A percentile compares a stretch with the other conserved stretches of the same genome.
Conservation (phyloP, 2,329 filamentous ascomycete genomes). For the Cyphellophora attinorum region DNA sequence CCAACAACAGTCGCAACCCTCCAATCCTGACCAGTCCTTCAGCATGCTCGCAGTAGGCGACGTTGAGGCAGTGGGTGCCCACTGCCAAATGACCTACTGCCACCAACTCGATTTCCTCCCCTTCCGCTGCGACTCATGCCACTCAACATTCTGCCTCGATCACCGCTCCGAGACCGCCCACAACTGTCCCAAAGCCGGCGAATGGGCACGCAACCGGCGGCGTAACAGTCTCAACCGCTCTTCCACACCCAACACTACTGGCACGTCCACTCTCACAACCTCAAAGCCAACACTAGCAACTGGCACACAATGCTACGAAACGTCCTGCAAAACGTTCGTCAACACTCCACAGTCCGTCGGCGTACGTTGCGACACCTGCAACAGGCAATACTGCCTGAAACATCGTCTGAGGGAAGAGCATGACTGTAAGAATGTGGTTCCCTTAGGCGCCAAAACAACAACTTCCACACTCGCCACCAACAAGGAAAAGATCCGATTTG, state of each 20-base stretch:
- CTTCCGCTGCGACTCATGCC: constrained; percentile 86
- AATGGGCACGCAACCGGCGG: constrained; percentile 46
- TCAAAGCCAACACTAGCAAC: constrained; percentile 47
- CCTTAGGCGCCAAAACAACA: constrained; percentile 41
- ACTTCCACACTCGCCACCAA: constrained; percentile 11
- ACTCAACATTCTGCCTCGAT: constrained; percentile 77
- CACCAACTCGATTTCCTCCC: constrained; percentile 93
- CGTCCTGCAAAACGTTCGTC: constrained; percentile 42
- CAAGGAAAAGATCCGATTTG: constrained; percentile 57
- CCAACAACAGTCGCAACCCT: too few relatives aligned
- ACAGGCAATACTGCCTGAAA: constrained; percentile 40
- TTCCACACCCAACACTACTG: constrained; percentile 12
- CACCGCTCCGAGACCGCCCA: constrained; percentile 82
- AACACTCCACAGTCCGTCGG: constrained; percentile 41
- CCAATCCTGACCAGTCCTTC: constrained; percentile 1
- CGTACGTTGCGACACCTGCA: constrained; percentile 41
- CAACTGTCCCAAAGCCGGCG: constrained; percentile 52
- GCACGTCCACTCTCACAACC: constrained; percentile 21
- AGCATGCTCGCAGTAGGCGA: constrained; percentile 47
- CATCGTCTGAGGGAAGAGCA: constrained; percentile 58
- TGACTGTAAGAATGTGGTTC: constrained; percentile 67
- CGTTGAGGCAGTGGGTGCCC: constrained; percentile 74
- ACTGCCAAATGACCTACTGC: constrained; percentile 88
- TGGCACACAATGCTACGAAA: constrained; percentile 40
- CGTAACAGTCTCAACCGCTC: constrained; percentile 22